These are phyloP conservation scores for Polygonum maritimum DNA, from an alignment of 148 eudicot species.

Conservation along the genomic window DNA sequence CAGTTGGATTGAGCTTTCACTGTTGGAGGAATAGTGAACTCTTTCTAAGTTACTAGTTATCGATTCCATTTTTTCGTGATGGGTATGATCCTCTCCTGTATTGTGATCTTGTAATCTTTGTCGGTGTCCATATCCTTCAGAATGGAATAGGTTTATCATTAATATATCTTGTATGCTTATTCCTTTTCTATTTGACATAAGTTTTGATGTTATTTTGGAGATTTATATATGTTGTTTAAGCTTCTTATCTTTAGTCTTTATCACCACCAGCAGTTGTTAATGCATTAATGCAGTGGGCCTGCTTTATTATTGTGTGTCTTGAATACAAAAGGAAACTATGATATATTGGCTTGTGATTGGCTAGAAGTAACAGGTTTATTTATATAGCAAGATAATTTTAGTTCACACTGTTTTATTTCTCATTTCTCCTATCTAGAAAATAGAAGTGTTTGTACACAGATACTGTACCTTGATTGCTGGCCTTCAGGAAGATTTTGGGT, in stretches of 20 bases:
- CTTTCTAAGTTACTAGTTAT: not conserved
- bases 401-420: not conserved
- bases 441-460: not conserved
- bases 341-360: not conserved
- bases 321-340: not conserved
- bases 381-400: not conserved
- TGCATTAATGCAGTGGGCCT: not conserved
- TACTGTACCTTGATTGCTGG: slow-evolving; percentile 78
- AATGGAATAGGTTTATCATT: not conserved
- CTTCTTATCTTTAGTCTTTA: not conserved
- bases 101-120: not conserved
- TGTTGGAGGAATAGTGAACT: not conserved
- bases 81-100: not conserved
- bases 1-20: not conserved
- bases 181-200: not conserved
- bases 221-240: not conserved
- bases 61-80: not conserved
- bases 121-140: not conserved
- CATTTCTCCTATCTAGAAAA: not conserved
- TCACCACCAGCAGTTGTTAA: not conserved
- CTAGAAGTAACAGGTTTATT: not conserved
- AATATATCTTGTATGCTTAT: not conserved
- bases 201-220: not conserved
- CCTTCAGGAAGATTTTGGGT: slow-evolving; percentile 94
- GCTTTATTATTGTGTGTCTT: not conserved